phyloP scores from a whole-genome alignment of 768 basidiomycete genomes.

The Glaciozyma martinii region DNA sequence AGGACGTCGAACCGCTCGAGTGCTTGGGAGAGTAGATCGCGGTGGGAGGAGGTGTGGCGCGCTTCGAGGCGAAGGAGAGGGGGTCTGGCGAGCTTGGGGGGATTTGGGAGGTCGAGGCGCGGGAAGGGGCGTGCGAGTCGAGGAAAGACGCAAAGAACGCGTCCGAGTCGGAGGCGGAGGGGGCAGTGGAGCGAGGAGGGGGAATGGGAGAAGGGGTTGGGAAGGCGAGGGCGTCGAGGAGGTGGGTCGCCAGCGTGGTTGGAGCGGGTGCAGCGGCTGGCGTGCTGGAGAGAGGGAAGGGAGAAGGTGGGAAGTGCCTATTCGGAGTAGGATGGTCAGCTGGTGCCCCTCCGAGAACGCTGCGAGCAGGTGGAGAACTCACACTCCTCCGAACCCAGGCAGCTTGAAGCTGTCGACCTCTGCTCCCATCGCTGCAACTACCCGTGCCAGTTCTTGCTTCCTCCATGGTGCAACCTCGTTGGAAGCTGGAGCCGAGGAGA shows the following conservation, averaged over 20 bases:
- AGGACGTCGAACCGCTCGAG: neutral
- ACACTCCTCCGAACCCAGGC: constrained; percentile 2
- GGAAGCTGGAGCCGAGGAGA: neutral
- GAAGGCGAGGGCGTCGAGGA: constrained; percentile 38
- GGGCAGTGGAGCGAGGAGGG: constrained; percentile 43
- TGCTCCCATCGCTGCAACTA: neutral
- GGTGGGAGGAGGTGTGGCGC: neutral
- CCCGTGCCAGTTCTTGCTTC: neutral
- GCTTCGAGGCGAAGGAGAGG: neutral
- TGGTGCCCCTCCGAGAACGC: too few species aligned
- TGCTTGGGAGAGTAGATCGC: neutral
- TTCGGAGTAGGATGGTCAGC: neutral
- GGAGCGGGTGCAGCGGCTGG: neutral
- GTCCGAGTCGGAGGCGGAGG: neutral
- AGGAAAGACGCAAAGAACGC: neutral
- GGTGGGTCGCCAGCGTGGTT: neutral
- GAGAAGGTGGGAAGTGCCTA: constrained; percentile 7
- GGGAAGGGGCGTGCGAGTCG: neutral
- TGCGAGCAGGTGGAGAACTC: neutral
- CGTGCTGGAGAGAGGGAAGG: neutral
- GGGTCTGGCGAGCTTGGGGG: constrained; percentile 16
- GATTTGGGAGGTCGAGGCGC: neutral
- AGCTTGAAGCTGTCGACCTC: neutral
- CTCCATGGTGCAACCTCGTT: neutral
- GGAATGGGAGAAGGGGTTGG: constrained; percentile 43